Conservation (phyloP, 2,329 filamentous ascomycete genomes). For the Sporothrix inflata region DNA sequence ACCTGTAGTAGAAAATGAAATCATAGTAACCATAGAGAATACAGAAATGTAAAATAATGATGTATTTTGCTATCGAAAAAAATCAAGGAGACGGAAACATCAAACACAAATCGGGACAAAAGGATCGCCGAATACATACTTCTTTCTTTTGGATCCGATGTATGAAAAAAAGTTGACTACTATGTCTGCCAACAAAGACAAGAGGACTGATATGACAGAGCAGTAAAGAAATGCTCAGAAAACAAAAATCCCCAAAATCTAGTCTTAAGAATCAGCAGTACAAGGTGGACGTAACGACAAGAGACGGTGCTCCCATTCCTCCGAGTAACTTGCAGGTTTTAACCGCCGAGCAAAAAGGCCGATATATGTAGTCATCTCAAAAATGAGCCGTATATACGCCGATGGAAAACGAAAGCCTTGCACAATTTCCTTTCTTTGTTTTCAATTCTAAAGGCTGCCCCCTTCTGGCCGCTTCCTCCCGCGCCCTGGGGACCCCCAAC, state of each 20-base stretch:
- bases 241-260: neutral
- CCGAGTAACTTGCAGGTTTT: neutral
- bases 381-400: neutral
- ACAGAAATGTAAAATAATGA: no score
- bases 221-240: neutral
- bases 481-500: neutral
- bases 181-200: no score
- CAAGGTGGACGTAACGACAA: neutral
- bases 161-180: no score
- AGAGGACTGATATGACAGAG: neutral
- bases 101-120: no score
- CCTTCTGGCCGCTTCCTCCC: neutral
- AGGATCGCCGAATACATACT: no score
- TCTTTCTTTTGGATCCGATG: no score
- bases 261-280: neutral
- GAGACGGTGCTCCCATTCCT: neutral
- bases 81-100: no score
- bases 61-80: no score
- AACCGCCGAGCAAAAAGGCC: neutral
- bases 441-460: neutral
- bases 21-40: no score
- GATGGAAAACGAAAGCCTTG: neutral
- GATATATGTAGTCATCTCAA: neutral
- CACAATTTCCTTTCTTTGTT: neutral
- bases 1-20: no score